These are phyloP conservation scores for Ustilago cynodontis DNA, from an alignment of 1,284 basidiomycete species.

Conservation along the genomic window DNA sequence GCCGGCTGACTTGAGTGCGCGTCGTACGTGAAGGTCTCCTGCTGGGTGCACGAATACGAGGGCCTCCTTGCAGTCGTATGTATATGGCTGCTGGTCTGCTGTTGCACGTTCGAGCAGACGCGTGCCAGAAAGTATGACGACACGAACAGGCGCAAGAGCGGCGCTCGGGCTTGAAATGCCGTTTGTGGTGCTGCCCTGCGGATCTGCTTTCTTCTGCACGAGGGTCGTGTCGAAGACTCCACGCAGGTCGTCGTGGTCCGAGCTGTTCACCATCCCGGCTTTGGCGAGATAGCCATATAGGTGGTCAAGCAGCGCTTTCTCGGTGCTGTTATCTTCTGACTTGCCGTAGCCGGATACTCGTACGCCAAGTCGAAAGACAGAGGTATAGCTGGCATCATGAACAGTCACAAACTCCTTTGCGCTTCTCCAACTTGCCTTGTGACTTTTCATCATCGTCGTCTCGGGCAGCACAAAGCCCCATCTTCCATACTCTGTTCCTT, in stretches of 20 bases:
- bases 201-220: neutral
- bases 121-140: constrained; percentile 17
- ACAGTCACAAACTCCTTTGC: constrained; percentile 41
- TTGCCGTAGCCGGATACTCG: neutral
- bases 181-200: constrained; percentile 4
- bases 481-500: constrained; percentile 37
- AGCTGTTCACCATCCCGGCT: constrained; percentile 13
- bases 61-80: constrained; percentile 31
- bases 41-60: constrained; percentile 57
- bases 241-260: neutral
- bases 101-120: neutral
- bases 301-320: neutral
- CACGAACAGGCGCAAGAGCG: constrained; percentile 39
- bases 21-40: constrained; percentile 38
- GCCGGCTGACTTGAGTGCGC: constrained; percentile 37
- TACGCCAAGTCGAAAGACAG: constrained; percentile 45
- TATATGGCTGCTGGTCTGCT: neutral
- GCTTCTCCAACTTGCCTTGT: constrained; percentile 57
- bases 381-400: constrained; percentile 63
- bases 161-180: neutral
- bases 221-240: constrained; percentile 20
- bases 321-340: neutral
- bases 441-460: constrained; percentile 63
- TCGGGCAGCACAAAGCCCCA: constrained; percentile 65
- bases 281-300: constrained; percentile 1